A percentile compares a stretch with the other conserved stretches of the same genome.
These are phyloP conservation scores for Plantago ovata DNA, from an alignment of 257 asterid species.

Conservation along the genomic window DNA sequence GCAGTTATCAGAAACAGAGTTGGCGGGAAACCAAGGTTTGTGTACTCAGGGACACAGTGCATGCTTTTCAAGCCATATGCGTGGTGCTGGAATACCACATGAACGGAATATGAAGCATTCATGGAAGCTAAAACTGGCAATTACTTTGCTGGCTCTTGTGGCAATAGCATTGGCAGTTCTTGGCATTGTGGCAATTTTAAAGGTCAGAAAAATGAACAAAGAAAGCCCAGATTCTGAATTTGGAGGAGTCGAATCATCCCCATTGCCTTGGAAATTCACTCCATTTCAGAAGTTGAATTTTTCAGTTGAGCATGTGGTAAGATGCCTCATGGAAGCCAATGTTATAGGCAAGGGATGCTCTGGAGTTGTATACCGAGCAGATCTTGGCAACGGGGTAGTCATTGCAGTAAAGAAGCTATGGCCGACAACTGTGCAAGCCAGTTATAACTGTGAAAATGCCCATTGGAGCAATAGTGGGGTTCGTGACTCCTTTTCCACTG, in stretches of 20 bases:
- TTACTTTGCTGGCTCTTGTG: conserved; percentile 38
- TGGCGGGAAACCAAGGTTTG: conserved; percentile 57
- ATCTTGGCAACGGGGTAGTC: conserved; percentile 49
- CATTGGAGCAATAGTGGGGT: conserved; percentile 30
- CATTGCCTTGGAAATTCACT: conserved; percentile 60
- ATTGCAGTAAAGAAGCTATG: conserved; percentile 82
- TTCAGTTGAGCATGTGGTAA: conserved; percentile 47
- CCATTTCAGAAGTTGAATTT: conserved; percentile 74
- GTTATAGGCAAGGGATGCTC: conserved; percentile 85
- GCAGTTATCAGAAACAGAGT: conserved; percentile 53
- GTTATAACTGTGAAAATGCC: conserved; percentile 29
- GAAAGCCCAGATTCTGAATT: conserved; percentile 50
- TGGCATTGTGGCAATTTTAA: conserved; percentile 52
- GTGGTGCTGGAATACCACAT: conserved; percentile 26
- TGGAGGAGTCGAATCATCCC: conserved; percentile 35
- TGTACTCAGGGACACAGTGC: conserved; percentile 49
- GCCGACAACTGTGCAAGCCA: conserved; percentile 41
- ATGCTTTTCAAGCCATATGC: conserved; percentile 45
- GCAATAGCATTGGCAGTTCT: conserved; percentile 49
- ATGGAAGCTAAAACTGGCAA: conserved; percentile 64
- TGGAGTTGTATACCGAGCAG: conserved; percentile 67
- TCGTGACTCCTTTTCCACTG: conserved; percentile 76
- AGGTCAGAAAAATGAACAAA: conserved; percentile 43
- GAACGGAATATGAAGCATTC: conserved; percentile 23
- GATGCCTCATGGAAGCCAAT: conserved; percentile 59